phyloP scores from a whole-genome alignment of 2,329 filamentous ascomycete genomes.

The Pseudogymnoascus sp. region DNA sequence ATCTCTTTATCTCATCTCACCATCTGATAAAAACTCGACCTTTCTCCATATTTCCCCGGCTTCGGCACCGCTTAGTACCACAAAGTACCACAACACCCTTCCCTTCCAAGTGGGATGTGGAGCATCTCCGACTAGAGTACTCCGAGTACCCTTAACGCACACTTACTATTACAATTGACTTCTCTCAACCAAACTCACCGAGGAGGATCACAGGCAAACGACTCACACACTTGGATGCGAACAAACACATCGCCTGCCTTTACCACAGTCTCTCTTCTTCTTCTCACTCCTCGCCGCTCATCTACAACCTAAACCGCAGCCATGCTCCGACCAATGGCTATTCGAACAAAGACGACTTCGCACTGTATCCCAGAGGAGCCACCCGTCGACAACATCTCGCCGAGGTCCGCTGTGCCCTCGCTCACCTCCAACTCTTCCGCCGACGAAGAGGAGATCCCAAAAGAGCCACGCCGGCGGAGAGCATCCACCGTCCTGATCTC shows the following conservation, averaged over 20 bases:
- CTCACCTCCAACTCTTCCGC: conserved; percentile 52
- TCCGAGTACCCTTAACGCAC: not conserved
- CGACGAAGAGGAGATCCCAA: conserved; percentile 34
- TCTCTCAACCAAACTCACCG: not conserved
- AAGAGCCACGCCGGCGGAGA: conserved; percentile 45
- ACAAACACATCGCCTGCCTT: not conserved
- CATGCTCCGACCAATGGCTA: conserved; percentile 21
- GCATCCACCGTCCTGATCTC: conserved; percentile 62
- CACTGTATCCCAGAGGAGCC: conserved; percentile 12
- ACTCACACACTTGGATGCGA: not conserved
- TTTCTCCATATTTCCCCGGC: not conserved
- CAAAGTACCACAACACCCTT: too few species aligned
- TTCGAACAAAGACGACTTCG: conserved; percentile 19
- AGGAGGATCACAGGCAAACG: not conserved
- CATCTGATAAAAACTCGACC: not conserved
- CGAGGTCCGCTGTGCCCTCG: conserved; percentile 49
- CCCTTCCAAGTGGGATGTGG: not conserved
- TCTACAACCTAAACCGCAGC: not conserved
- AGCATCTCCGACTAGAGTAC: not conserved
- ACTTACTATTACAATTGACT: not conserved
- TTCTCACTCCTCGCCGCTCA: not conserved
- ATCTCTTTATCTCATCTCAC: not conserved
- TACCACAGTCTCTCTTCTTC: not conserved
- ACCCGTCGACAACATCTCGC: conserved; percentile 11
- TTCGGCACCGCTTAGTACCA: not conserved